phyloP scores from a whole-genome alignment of 2,329 filamentous ascomycete genomes.

The Shiraia sp. region DNA sequence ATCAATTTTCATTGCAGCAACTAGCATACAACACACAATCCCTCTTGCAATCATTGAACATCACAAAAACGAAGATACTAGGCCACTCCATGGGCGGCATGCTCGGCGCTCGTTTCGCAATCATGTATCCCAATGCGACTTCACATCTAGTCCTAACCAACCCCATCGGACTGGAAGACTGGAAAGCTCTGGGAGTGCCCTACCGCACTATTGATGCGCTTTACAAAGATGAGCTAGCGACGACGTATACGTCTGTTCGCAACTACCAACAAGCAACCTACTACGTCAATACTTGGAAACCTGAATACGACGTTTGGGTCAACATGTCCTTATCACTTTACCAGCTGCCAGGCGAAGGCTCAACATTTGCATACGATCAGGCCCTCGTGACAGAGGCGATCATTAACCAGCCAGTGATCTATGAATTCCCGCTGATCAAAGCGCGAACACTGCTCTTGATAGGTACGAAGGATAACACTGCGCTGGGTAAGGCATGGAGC shows the following conservation, averaged over 20 bases:
- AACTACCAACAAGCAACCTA: constrained; percentile 35
- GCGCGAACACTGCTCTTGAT: constrained; percentile 55
- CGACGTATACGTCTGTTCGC: constrained; percentile 29
- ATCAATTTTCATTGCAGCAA: constrained; percentile 59
- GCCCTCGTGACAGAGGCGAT: constrained; percentile 60
- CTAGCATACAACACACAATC: constrained; percentile 56
- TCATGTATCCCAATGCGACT: constrained; percentile 54
- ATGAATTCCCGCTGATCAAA: constrained; percentile 54
- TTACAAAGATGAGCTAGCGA: constrained; percentile 20
- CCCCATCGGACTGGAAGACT: constrained; percentile 60
- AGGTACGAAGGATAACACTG: constrained; percentile 58
- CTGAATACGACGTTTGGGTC: constrained; percentile 59
- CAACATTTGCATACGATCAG: constrained; percentile 52
- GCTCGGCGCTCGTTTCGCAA: constrained; percentile 56
- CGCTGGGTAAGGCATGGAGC: constrained; percentile 58
- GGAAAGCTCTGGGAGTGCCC: constrained; percentile 42
- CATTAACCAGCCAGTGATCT: constrained; percentile 57
- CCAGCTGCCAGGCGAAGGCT: constrained; percentile 46
- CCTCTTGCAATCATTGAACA: constrained; percentile 51
- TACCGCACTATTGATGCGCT: constrained; percentile 25
- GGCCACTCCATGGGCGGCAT: constrained; percentile 62
- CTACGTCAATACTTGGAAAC: constrained; percentile 49
- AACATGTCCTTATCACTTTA: constrained; percentile 60
- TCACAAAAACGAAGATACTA: constrained; percentile 53
- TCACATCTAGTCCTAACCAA: constrained; percentile 55